These are phyloP conservation scores for Rauvolfia tetraphylla DNA, from an alignment of 257 asterid genomes.

Conservation along the genomic window DNA sequence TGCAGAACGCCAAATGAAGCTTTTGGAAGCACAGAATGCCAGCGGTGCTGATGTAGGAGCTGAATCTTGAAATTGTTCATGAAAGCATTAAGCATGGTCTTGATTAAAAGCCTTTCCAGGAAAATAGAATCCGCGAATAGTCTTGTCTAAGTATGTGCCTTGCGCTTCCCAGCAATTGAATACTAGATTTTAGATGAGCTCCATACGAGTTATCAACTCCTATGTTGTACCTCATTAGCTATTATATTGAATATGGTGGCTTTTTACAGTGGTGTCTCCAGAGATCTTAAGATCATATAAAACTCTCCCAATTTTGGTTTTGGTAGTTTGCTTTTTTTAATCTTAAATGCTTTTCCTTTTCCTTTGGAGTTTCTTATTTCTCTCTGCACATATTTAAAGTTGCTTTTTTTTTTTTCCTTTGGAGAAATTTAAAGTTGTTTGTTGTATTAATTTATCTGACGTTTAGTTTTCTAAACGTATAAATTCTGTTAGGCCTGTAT, in stretches of 20 bases:
- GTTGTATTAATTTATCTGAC: too few species aligned
- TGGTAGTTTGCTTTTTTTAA: background rate
- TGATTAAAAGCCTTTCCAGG: background rate
- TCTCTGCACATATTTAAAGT: background rate
- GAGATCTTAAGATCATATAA: too few species aligned
- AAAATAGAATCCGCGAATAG: background rate
- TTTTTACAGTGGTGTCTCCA: background rate
- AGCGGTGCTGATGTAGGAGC: conserved; percentile 23
- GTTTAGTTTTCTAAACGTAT: too few species aligned
- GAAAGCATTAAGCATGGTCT: background rate
- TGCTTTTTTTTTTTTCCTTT: too few species aligned
- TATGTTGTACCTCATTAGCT: background rate
- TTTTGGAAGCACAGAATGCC: conserved; percentile 66
- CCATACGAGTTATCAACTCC: background rate
- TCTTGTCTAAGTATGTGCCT: background rate
- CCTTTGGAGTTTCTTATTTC: background rate
- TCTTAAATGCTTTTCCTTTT: background rate
- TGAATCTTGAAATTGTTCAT: conserved; percentile 33
- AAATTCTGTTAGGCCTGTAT: too few species aligned
- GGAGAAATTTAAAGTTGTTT: too few species aligned
- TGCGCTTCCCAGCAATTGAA: background rate
- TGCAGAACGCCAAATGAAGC: conserved; percentile 79
- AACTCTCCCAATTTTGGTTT: background rate
- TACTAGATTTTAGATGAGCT: background rate
- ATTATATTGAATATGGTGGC: background rate